Conservation (phyloP, 108 stramenopile genomes). For the Cyclotella atomus region DNA sequence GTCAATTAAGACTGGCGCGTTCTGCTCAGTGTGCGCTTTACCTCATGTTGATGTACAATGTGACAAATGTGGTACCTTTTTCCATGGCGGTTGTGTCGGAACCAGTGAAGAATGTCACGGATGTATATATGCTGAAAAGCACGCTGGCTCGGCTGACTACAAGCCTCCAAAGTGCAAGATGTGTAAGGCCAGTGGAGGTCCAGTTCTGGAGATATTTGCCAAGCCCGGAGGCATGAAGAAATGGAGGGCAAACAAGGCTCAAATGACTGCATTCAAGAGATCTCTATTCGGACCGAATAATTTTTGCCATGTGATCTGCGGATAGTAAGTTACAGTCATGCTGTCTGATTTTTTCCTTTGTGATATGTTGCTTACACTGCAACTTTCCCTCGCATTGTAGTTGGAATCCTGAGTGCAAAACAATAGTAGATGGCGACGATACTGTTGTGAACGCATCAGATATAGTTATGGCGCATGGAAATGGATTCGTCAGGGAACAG, state of each 20-base stretch:
- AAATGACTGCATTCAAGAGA: slow-evolving; percentile 46
- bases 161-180: slow-evolving; percentile 65
- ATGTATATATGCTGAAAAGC: slow-evolving; percentile 53
- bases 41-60: slow-evolving; percentile 57
- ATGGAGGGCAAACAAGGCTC: slow-evolving; percentile 61
- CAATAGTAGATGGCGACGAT: slow-evolving; percentile 11
- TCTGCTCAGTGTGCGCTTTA: slow-evolving; percentile 69
- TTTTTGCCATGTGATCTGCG: slow-evolving; percentile 76
- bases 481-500: slow-evolving; percentile 48
- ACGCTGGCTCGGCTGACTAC: slow-evolving; percentile 34
- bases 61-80: slow-evolving; percentile 50
- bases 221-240: slow-evolving; percentile 59
- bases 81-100: slow-evolving; percentile 61
- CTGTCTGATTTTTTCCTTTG: neutral
- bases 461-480: slow-evolving; percentile 73
- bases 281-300: slow-evolving; percentile 61
- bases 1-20: slow-evolving; percentile 55
- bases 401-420: slow-evolving; percentile 50
- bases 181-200: slow-evolving; percentile 68
- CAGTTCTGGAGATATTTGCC: slow-evolving; percentile 50
- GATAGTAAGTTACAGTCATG: slow-evolving; percentile 60
- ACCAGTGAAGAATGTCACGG: slow-evolving; percentile 44
- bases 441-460: slow-evolving; percentile 58
- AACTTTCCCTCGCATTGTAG: slow-evolving; percentile 37
- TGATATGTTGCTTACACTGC: neutral